Percentiles rank a stretch among this genome's conserved stretches.
Evolutionary conservation across 495 filamentous ascomycete genomes (phyloP).

Genomic region (Podospora pseudocomata): DNA sequence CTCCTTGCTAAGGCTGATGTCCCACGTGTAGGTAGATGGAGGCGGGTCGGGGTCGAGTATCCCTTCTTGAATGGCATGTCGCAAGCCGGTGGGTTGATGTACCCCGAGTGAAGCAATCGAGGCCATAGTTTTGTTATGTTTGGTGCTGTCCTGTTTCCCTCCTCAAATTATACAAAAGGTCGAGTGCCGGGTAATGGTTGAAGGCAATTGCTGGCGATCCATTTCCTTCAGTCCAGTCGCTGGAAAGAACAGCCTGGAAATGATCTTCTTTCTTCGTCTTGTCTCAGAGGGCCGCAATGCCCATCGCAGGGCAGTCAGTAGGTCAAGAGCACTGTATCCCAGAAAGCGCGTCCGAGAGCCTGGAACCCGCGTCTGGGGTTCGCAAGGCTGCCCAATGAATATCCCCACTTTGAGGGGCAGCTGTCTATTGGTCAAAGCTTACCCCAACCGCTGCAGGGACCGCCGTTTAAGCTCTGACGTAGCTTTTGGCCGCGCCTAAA

Average conservation of each 20-base stretch:
- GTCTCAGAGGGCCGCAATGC: background rate
- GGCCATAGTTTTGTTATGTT: conserved; percentile 59
- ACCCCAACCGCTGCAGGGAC: conserved; percentile 11
- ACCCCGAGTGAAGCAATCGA: conserved; percentile 81
- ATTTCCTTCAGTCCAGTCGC: background rate
- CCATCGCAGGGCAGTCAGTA: background rate
- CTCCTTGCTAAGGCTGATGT: conserved; percentile 46
- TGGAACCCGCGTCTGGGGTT: conserved; percentile 15
- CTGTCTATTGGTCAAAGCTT: conserved; percentile 27
- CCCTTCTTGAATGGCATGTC: conserved; percentile 77
- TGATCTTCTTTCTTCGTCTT: too few relatives aligned
- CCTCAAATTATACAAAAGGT: conserved; percentile 13
- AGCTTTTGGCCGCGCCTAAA: conserved; percentile 18
- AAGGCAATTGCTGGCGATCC: background rate
- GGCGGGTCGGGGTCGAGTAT: conserved; percentile 69
- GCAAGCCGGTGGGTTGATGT: conserved; percentile 77
- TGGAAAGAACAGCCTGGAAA: background rate
- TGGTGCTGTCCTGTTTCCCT: background rate
- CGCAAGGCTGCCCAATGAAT: conserved; percentile 12
- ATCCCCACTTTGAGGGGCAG: conserved; percentile 21
- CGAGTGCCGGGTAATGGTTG: background rate
- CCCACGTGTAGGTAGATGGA: conserved; percentile 68
- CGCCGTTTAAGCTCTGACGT: conserved; percentile 24
- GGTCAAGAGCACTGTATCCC: background rate
- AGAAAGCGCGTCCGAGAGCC: background rate